These are phyloP conservation scores for Chrysoporthe puriensis DNA, from an alignment of 2,329 filamentous ascomycete species.

Conservation along the genomic window DNA sequence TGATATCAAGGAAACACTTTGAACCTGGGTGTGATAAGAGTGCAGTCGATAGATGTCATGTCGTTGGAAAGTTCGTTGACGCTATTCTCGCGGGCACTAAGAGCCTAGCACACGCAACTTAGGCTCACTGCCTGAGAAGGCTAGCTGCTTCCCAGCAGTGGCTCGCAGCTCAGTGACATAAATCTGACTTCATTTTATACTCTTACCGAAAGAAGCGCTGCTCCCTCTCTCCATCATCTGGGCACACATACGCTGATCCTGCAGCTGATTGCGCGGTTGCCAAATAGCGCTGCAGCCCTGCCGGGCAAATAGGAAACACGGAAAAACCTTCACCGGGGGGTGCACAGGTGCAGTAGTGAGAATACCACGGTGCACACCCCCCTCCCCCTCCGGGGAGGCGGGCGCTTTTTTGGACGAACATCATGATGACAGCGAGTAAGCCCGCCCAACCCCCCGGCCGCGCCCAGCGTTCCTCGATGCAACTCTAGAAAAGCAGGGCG, in stretches of 20 bases:
- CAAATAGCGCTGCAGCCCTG: not conserved
- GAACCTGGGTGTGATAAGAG: not conserved
- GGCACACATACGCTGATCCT: not conserved
- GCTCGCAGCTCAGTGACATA: too few species aligned
- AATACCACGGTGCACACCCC: not conserved
- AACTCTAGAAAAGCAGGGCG: constrained; percentile 11
- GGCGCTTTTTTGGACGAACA: not conserved
- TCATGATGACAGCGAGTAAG: not conserved
- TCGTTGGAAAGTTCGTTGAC: not conserved
- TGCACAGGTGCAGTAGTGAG: not conserved
- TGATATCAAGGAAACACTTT: not conserved
- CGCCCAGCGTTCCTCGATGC: constrained; percentile 1
- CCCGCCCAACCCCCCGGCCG: not conserved
- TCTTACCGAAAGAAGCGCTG: not conserved
- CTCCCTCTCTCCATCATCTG: not conserved
- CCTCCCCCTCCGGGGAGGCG: not conserved
- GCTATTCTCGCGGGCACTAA: not conserved
- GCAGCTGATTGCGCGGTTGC: not conserved
- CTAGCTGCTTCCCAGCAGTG: not conserved
- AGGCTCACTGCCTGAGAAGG: not conserved
- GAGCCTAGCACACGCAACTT: not conserved
- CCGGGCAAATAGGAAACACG: constrained; percentile 6
- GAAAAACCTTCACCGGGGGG: not conserved
- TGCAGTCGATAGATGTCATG: not conserved
- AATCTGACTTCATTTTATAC: not conserved